Evolutionary conservation across 768 basidiomycete species (phyloP).

Genomic region (Lepiota brunneoincarnata): DNA sequence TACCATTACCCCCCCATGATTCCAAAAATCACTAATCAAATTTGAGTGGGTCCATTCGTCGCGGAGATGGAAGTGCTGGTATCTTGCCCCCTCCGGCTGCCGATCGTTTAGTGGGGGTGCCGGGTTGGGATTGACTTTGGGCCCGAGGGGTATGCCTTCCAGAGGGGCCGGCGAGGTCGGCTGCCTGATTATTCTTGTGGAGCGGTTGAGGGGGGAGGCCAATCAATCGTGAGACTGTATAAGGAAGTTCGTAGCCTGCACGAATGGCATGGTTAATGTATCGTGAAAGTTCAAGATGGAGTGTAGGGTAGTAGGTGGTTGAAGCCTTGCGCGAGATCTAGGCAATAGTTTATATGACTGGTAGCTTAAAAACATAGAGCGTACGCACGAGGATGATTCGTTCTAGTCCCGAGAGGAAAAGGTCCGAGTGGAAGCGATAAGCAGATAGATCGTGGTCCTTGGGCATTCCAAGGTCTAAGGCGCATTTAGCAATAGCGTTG

Average conservation of each 20-base stretch:
- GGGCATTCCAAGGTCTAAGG: conserved; percentile 62
- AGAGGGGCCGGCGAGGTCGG: conserved; percentile 12
- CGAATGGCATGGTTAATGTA: conserved; percentile 69
- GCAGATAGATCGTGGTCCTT: conserved; percentile 75
- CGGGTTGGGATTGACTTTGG: conserved; percentile 12
- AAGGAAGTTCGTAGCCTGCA: conserved; percentile 78
- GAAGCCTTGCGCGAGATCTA: conserved; percentile 96
- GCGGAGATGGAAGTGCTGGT: conserved; percentile 40
- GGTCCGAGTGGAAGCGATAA: conserved; percentile 77
- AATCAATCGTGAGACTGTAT: conserved; percentile 74
- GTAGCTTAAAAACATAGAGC: not conserved
- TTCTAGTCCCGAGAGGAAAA: conserved; percentile 91
- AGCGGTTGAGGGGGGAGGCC: conserved; percentile 72
- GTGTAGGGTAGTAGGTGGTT: conserved; percentile 87
- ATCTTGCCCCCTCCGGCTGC: conserved; percentile 9
- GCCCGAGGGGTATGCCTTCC: conserved; percentile 24
- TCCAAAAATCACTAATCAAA: conserved; percentile 27
- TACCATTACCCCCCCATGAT: not conserved
- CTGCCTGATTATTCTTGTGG: conserved; percentile 37
- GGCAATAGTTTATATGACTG: not conserved
- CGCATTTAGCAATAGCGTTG: conserved; percentile 71
- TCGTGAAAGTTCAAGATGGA: conserved; percentile 91
- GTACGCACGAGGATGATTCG: conserved; percentile 77
- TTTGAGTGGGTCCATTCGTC: conserved; percentile 23
- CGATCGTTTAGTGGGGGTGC: conserved; percentile 24